Evolutionary conservation across 176 grass and related monocot genomes (phyloP).

Genomic region (Saccharum officinarum): DNA sequence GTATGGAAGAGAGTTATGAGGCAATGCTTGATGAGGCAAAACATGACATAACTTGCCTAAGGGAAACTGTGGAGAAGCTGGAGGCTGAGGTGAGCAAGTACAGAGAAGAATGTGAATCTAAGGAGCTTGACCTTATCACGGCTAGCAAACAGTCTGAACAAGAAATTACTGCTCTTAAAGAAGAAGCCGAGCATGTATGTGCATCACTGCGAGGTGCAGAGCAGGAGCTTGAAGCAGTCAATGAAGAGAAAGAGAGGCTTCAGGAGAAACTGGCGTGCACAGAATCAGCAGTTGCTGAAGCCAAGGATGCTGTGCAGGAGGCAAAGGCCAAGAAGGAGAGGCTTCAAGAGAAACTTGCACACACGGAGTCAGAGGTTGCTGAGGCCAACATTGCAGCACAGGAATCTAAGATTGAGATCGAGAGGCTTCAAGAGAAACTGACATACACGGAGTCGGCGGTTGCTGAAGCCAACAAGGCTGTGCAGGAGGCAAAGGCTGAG

Average conservation of each 20-base stretch:
- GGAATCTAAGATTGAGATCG: conserved; percentile 47
- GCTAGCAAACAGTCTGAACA: conserved; percentile 77
- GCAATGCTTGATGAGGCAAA: conserved; percentile 79
- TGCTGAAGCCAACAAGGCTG: conserved; percentile 44
- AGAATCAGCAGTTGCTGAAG: conserved; percentile 50
- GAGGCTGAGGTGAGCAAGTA: conserved; percentile 69
- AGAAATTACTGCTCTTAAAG: conserved; percentile 64
- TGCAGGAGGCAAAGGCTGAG: conserved; percentile 49
- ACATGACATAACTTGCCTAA: conserved; percentile 64
- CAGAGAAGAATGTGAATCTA: conserved; percentile 60
- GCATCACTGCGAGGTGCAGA: conserved; percentile 49
- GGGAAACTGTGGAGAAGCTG: conserved; percentile 58
- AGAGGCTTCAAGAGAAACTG: conserved; percentile 54
- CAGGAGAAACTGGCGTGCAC: conserved; percentile 46
- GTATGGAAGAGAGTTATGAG: conserved; percentile 66
- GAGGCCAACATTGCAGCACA: conserved; percentile 47
- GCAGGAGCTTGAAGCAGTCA: conserved; percentile 50
- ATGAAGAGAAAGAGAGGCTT: conserved; percentile 61
- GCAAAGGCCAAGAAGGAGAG: conserved; percentile 47
- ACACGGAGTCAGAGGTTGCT: conserved; percentile 35
- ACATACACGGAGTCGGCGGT: conserved; percentile 32
- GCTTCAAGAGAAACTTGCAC: conserved; percentile 47
- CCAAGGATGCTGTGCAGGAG: conserved; percentile 48
- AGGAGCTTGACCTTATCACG: conserved; percentile 57
- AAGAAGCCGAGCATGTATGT: conserved; percentile 49